Evolutionary conservation across 345 rosid species (phyloP).

Genomic region (Pugionium dolabratum): DNA sequence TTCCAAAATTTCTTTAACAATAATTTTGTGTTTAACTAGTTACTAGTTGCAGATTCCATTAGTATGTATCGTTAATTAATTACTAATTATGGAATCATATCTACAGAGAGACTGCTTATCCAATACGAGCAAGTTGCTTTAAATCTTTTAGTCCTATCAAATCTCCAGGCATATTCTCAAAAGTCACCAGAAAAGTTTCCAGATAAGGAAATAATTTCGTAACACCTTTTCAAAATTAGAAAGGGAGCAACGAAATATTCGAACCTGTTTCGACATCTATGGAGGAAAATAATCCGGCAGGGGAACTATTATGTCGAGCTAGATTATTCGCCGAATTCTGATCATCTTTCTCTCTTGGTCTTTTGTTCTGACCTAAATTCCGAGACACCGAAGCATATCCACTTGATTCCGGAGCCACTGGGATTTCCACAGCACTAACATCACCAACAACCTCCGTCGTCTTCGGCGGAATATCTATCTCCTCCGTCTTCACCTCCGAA

Average conservation of each 20-base stretch:
- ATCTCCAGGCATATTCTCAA: slow-evolving; percentile 19
- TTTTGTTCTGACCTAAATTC: slow-evolving; percentile 46
- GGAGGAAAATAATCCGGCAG: slow-evolving; percentile 80
- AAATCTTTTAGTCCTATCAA: not conserved
- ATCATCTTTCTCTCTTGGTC: slow-evolving; percentile 36
- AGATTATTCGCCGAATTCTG: slow-evolving; percentile 46
- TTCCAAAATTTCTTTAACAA: too few relatives aligned
- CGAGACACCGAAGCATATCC: slow-evolving; percentile 39
- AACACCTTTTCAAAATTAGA: not conserved
- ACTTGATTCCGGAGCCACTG: slow-evolving; percentile 36
- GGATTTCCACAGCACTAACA: slow-evolving; percentile 25
- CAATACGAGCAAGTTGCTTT: too few relatives aligned
- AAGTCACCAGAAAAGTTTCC: slow-evolving; percentile 25
- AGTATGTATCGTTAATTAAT: not conserved
- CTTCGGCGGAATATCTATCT: slow-evolving; percentile 34
- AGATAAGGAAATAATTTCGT: slow-evolving; percentile 28
- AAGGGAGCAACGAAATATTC: not conserved
- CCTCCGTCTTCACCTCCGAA: slow-evolving; percentile 33
- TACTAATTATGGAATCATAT: too few relatives aligned
- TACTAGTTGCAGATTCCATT: slow-evolving; percentile 8
- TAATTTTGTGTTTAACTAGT: not conserved
- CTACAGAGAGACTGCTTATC: too few relatives aligned
- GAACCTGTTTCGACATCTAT: slow-evolving; percentile 65
- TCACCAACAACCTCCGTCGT: slow-evolving; percentile 39
- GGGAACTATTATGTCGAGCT: slow-evolving; percentile 85